Evolutionary conservation across 2,329 filamentous ascomycete species (phyloP).

Genomic region (Nectriaceae sp.): DNA sequence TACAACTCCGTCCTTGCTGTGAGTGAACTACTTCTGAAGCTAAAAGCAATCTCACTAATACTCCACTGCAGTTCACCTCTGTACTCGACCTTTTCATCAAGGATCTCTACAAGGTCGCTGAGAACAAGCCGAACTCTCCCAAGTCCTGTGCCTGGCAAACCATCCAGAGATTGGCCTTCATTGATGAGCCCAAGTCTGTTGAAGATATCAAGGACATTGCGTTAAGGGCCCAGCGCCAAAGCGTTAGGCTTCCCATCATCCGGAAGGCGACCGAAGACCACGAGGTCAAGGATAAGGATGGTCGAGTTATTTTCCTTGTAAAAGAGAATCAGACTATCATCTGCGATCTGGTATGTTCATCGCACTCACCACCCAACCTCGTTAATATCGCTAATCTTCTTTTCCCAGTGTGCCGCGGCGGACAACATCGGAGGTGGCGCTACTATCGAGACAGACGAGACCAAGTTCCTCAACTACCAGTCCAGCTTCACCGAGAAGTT

Average conservation of each 20-base stretch:
- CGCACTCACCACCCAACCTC: no score
- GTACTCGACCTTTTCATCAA: constrained; percentile 9
- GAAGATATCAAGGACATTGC: constrained; percentile 5
- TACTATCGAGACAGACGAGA: neutral
- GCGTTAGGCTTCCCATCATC: constrained; percentile 15
- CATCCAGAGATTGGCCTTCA: constrained; percentile 1
- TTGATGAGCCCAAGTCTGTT: neutral
- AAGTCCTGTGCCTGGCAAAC: neutral
- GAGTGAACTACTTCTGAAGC: no score
- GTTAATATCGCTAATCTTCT: no score
- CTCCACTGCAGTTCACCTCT: constrained; percentile 13
- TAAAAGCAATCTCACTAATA: neutral
- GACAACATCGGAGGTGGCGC: neutral
- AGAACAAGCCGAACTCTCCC: neutral
- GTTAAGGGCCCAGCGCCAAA: constrained; percentile 8
- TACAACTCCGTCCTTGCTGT: constrained; percentile 18
- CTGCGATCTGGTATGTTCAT: constrained; percentile 14
- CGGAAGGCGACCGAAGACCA: constrained; percentile 4
- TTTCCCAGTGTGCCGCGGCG: neutral
- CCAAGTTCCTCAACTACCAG: neutral
- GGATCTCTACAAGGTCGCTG: neutral
- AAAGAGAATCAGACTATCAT: constrained; percentile 9
- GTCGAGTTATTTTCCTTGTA: neutral
- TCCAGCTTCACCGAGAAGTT: constrained; percentile 21
- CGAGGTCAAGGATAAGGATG: constrained; percentile 2